Base-by-base conservation (phyloP, 1,284 basidiomycete species). In the Marasmius oreades region DNA sequence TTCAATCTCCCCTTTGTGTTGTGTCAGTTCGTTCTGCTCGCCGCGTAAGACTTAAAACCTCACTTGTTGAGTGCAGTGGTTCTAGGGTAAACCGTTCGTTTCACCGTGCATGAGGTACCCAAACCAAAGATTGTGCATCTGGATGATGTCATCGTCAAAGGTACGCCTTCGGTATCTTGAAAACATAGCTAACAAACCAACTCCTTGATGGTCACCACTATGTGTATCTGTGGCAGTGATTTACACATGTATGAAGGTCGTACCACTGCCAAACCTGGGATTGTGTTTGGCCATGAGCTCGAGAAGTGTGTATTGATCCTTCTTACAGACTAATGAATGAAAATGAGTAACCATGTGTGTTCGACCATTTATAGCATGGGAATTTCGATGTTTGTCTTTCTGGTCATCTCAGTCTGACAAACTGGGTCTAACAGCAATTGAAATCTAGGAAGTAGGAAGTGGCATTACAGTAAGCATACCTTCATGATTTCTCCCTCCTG, bases 211-310 rank as follows among this genome's bases (percentile, higher is more conserved):
- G 78, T 80, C 14, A 80, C 79, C 11, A 81, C 79, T 2, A 72
- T 74, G 34, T 78, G 77, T 53, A 79, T 80, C 56, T 80, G 78
- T 56, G 78, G 78, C 59, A 79, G 78, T 51, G 79, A 81, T 59
- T 62, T 81, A 55, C 77, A 81, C 58, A 81, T 80, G 77, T 81
- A 81, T 62, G 78, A 82, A 67, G 80, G 79, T 11, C 77, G 79
- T 57, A 81, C 79, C 1, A 75, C 70, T 16, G 79, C 78, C 1
- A 59, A 79, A 60, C 58, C 75, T 33, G 78, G 78, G 3, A 78
- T 81, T 33, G 73, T 80, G 14, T 81, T 82, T 55, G 79, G 79
- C 5, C 79, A 81, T 62, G n/a, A n/a, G n/a, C n/a, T n/a, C n/a
- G 79, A 82, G 63, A 82, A 80, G 77, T 78, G 59, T 26, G 69